A percentile compares a stretch with the other conserved stretches of the same genome.
phyloP scores from a whole-genome alignment of 306 rosid species.

The Sechiopsis laciniata region DNA sequence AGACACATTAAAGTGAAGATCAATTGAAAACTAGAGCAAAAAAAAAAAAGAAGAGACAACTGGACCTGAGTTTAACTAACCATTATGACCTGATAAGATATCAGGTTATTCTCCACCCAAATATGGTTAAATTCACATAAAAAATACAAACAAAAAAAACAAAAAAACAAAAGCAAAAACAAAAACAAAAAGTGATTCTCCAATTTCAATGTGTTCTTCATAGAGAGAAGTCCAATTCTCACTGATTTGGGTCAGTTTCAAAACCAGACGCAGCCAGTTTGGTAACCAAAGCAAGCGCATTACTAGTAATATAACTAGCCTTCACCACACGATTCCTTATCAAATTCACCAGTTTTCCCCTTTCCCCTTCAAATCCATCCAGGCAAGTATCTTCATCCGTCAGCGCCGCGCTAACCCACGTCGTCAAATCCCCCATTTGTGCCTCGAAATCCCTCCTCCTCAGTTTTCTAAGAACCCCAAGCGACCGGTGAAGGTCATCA shows the following conservation, averaged over 20 bases:
- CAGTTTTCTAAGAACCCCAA: conserved; percentile 43
- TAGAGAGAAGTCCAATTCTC: background rate
- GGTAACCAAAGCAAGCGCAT: conserved; percentile 60
- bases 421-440: conserved; percentile 47
- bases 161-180: too few species aligned
- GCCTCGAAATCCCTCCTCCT: conserved; percentile 44
- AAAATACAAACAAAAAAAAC: too few species aligned
- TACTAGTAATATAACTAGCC: conserved; percentile 40
- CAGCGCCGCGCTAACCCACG: conserved; percentile 74
- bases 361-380: conserved; percentile 45
- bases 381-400: conserved; percentile 51
- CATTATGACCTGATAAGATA: too few species aligned
- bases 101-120: too few species aligned
- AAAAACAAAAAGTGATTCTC: background rate
- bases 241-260: conserved; percentile 27
- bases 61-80: too few species aligned
- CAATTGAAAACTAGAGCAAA: background rate
- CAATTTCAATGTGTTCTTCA: background rate
- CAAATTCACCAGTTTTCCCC: conserved; percentile 24
- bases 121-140: too few species aligned
- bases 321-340: conserved; percentile 35
- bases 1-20: background rate
- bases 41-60: too few species aligned
- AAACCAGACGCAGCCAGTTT: conserved; percentile 47
- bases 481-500: conserved; percentile 54